These are phyloP conservation scores for Podaxis sp. DNA, from an alignment of 768 basidiomycete genomes.

Conservation along the genomic window DNA sequence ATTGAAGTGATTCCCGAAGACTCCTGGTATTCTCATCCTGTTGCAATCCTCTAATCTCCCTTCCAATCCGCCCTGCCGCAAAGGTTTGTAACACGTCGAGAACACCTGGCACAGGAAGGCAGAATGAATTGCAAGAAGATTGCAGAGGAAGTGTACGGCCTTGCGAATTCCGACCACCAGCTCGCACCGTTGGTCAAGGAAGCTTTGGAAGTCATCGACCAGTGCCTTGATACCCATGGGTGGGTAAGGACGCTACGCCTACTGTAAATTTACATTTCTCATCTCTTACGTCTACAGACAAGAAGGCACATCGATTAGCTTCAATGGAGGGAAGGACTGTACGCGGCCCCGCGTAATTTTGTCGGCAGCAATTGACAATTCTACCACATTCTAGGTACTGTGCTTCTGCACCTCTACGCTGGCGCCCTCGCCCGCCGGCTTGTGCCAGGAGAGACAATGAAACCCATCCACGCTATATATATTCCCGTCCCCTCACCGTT, in stretches of 20 bases:
- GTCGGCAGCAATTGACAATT: not conserved
- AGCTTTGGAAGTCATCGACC: conserved; percentile 78
- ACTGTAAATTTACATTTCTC: conserved; percentile 15
- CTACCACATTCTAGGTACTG: conserved; percentile 61
- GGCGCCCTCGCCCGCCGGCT: conserved; percentile 57
- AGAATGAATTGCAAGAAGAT: conserved; percentile 48
- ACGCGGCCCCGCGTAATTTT: conserved; percentile 23
- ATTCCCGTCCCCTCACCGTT: conserved; percentile 92
- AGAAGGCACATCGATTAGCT: conserved; percentile 79
- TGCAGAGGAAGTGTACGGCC: conserved; percentile 53
- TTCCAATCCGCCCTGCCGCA: not conserved
- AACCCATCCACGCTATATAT: conserved; percentile 68
- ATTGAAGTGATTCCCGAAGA: not conserved
- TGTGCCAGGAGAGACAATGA: conserved; percentile 27
- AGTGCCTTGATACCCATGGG: conserved; percentile 76
- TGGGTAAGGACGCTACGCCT: conserved; percentile 38
- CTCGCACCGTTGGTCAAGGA: conserved; percentile 64
- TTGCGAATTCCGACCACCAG: conserved; percentile 44
- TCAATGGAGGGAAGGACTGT: conserved; percentile 99
- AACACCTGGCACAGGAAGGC: not conserved
- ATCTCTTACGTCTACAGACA: conserved; percentile 37
- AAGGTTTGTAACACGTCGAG: not conserved
- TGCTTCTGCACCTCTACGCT: conserved; percentile 86
- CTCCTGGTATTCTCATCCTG: not conserved
- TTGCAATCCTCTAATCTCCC: not conserved